Evolutionary conservation across 2,329 filamentous ascomycete species (phyloP).

Genomic region (Karstenula rhodostoma): DNA sequence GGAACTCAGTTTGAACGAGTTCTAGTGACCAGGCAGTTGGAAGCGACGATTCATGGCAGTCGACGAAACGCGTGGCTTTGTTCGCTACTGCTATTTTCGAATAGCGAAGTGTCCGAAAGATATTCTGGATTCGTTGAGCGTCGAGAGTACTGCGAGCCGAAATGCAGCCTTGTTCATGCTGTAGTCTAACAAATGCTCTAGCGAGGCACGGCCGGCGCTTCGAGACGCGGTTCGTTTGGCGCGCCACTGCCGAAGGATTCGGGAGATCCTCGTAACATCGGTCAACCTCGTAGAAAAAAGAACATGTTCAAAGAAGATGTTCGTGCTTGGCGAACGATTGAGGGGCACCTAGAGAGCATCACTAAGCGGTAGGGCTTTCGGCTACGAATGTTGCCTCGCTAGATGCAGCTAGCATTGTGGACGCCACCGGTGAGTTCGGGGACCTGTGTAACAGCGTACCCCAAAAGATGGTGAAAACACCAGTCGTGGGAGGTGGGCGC

Average conservation of each 20-base stretch:
- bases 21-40: too few relatives aligned
- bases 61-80: neutral
- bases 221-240: constrained; percentile 21
- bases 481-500: constrained; percentile 17
- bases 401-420: constrained; percentile 3
- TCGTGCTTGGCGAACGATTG: constrained; percentile 25
- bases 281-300: constrained; percentile 20
- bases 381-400: constrained; percentile 18
- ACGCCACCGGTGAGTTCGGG: constrained; percentile 11
- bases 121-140: neutral
- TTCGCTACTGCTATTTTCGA: constrained; percentile 5
- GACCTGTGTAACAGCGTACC: constrained; percentile 16
- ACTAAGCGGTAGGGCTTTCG: constrained; percentile 27
- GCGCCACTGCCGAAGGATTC: constrained; percentile 22
- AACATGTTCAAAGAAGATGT: constrained; percentile 11
- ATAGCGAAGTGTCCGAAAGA: neutral
- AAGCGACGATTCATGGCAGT: neutral
- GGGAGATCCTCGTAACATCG: constrained; percentile 20
- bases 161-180: neutral
- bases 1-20: neutral
- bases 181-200: neutral
- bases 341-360: constrained; percentile 12
- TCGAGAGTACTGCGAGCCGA: neutral
- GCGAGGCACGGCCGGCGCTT: constrained; percentile 25
- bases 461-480: constrained; percentile 18